Percentiles rank a stretch among this genome's conserved stretches.
Conservation (phyloP, 139 green algal genomes). For the Tetraselmis striata region DNA sequence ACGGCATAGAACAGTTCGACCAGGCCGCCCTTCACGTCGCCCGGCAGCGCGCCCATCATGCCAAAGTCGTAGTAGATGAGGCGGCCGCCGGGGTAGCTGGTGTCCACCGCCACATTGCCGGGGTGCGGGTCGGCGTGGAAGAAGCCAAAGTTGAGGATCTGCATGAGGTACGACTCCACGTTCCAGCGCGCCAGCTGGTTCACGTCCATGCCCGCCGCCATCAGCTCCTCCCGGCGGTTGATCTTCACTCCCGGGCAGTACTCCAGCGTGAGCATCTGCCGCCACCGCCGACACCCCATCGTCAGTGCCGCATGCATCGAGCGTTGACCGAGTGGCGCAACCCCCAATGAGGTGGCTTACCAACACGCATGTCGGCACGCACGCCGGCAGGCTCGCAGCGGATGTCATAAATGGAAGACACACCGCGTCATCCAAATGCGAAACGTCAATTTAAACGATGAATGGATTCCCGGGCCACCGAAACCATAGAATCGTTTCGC, state of each 20-base stretch:
- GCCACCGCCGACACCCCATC: too few relatives aligned
- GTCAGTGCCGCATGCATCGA: conserved; percentile 3
- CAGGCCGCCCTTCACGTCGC: conserved; percentile 71
- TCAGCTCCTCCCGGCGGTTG: conserved; percentile 73
- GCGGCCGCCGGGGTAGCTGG: conserved; percentile 42
- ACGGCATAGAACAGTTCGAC: conserved; percentile 96
- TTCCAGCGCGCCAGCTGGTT: conserved; percentile 62
- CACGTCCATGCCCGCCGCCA: conserved; percentile 79
- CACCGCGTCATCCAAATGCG: too few relatives aligned
- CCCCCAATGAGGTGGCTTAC: too few relatives aligned
- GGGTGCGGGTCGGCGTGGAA: conserved; percentile 94
- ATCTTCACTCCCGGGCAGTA: conserved; percentile 93
- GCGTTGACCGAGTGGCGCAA: background rate
- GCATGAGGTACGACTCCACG: conserved; percentile 43
- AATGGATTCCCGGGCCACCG: too few relatives aligned
- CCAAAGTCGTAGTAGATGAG: conserved; percentile 99
- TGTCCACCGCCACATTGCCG: conserved; percentile 94
- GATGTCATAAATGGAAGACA: too few relatives aligned
- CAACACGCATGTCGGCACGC: too few relatives aligned
- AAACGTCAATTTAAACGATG: too few relatives aligned
- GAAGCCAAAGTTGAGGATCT: conserved; percentile 68
- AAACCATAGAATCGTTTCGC: too few relatives aligned
- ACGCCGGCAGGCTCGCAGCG: too few relatives aligned
- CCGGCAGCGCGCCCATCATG: conserved; percentile 66
- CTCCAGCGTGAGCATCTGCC: conserved; percentile 77